Evolutionary conservation across 2,329 filamentous ascomycete species (phyloP).

Genomic region (Trichophyton benhamiae): DNA sequence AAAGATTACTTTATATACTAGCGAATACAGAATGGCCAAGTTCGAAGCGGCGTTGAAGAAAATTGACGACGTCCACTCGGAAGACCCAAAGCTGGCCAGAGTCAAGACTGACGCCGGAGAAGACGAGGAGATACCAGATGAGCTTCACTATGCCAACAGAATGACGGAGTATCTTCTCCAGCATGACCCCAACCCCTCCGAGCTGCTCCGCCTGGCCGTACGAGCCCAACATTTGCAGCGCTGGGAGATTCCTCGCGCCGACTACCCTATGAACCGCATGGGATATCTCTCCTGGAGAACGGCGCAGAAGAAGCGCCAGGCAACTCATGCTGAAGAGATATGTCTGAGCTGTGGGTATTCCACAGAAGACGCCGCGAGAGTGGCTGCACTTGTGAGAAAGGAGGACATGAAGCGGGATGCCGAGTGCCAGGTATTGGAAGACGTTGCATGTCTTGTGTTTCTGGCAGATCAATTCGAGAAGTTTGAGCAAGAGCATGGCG

Average conservation of each 20-base stretch:
- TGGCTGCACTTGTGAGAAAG: slow-evolving; percentile 65
- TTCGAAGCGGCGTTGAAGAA: slow-evolving; percentile 44
- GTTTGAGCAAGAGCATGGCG: slow-evolving; percentile 53
- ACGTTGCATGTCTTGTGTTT: slow-evolving; percentile 78
- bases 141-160: slow-evolving; percentile 68
- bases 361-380: slow-evolving; percentile 44
- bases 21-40: slow-evolving; percentile 18
- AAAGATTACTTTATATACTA: background rate
- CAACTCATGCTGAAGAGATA: slow-evolving; percentile 45
- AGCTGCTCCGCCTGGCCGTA: slow-evolving; percentile 59
- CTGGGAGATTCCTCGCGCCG: slow-evolving; percentile 67
- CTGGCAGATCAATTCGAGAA: slow-evolving; percentile 75
- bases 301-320: slow-evolving; percentile 60
- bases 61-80: slow-evolving; percentile 61
- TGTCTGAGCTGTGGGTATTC: slow-evolving; percentile 41
- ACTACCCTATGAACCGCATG: slow-evolving; percentile 59
- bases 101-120: slow-evolving; percentile 21
- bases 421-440: slow-evolving; percentile 61
- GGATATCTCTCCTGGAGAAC: slow-evolving; percentile 75
- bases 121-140: slow-evolving; percentile 49
- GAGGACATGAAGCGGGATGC: slow-evolving; percentile 48
- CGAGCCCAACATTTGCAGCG: slow-evolving; percentile 74
- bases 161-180: slow-evolving; percentile 62
- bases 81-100: slow-evolving; percentile 50
- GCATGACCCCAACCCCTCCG: slow-evolving; percentile 50